Conservation (phyloP, 345 rosid species). For the Citrus australasica region DNA sequence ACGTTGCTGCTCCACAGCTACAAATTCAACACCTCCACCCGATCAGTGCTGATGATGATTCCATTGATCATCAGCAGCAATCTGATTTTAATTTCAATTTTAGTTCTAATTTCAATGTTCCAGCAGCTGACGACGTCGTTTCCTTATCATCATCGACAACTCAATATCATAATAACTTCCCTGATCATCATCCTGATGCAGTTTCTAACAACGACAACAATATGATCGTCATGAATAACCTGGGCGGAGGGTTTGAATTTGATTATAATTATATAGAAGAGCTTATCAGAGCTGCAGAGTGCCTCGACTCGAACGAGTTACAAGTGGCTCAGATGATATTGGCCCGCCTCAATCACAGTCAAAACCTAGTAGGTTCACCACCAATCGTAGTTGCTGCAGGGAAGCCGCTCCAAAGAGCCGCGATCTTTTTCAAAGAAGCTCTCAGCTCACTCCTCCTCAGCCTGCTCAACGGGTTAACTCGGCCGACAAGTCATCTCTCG, state of each 20-base stretch:
- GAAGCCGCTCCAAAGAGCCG: constrained; percentile 82
- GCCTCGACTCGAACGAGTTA: constrained; percentile 72
- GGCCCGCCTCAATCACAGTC: constrained; percentile 68
- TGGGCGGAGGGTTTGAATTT: constrained; percentile 44
- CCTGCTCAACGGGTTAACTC: constrained; percentile 39
- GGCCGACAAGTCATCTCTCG: constrained; percentile 34
- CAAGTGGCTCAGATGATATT: constrained; percentile 74
- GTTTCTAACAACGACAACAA: constrained; percentile 22
- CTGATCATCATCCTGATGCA: constrained; percentile 10
- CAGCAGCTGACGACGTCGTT: constrained; percentile 18
- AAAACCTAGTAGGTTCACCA: constrained; percentile 36
- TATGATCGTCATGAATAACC: no score
- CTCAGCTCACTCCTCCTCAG: constrained; percentile 37
- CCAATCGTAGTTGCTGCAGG: constrained; percentile 17
- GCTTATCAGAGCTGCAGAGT: constrained; percentile 75
- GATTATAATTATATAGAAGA: constrained; percentile 59
- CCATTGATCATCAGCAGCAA: constrained; percentile 13
- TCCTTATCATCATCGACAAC: constrained; percentile 20
- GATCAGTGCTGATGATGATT: not conserved
- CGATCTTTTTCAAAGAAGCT: constrained; percentile 88
- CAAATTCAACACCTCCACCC: constrained; percentile 17
- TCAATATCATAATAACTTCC: constrained; percentile 14
- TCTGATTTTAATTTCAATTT: constrained; percentile 53
- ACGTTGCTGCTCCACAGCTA: not conserved
- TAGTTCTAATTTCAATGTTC: not conserved